Base-by-base conservation (phyloP, 768 basidiomycete genomes). In the Leucocoprinus sp. region DNA sequence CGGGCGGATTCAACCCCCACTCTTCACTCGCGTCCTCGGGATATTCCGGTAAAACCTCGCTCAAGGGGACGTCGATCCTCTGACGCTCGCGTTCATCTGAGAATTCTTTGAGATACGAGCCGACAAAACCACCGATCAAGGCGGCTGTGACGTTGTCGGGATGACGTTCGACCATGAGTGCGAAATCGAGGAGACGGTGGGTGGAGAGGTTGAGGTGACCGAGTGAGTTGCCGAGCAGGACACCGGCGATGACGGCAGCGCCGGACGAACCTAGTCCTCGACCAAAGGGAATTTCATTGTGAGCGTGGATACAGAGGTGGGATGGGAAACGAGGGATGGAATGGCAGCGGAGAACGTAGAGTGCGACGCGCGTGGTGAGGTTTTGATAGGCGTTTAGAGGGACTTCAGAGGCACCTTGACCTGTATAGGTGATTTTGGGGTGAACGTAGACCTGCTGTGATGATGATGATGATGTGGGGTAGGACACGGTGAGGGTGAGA, bases 91-190 rank as follows among this genome's bases (percentile, higher is more conserved):
- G 76, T 8, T 75, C 73, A 54, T 88, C 88, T 37, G n/a, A n/a
- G n/a, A 98, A 75, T 62, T 96, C 95, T 50, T 85, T 78, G 42
- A 98, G 75, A 69, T 98, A 99, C 2, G 87, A 89, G 15, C 96
- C 96, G 19, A 97, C 90, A 64, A 99, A 98, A 0, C 96, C 96
- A 27, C 96, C 96, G 14, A 97, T 76, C 28, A 99, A 78, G 0
- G 93, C 95, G 2, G 96, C 96, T 0, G 96, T 96, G 58, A 99
- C 93, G 62, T 99, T 99, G 65, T 99, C 96, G 12, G 96, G 96
- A 61, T 99, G 96, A 14, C 96, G 77, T 66, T 99, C 96, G 57
- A 99, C 93, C 96, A 99, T 99, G 43, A 99, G 74, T 1, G 95
- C 93, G 58, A 89, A 95, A 66, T 99, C 96, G 50, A 98, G 78